Evolutionary conservation across 352 stramenopile species (phyloP), one percentile per base, ranked within the genome.

Genomic region (Phytophthora sp.): DNA sequence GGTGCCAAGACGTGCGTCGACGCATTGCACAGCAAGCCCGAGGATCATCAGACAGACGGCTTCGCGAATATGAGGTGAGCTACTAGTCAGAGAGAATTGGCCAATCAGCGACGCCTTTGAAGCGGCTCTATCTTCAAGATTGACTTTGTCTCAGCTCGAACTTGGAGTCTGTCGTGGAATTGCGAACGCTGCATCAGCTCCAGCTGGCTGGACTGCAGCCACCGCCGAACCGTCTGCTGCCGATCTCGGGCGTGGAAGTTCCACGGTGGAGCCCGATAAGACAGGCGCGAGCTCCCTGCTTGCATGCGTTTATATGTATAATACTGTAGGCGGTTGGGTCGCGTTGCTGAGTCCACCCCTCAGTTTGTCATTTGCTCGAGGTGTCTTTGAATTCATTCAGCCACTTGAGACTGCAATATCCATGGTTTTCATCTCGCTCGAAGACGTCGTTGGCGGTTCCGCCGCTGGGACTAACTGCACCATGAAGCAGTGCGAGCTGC

Each of bases 361-460:
- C 50, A 63, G 21, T 64, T 71, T 58, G 23, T 20, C 24, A 67
- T 66, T 69, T 60, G 39, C 56, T 29, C 18, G 42, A 51, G 2
- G 15, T 45, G 15, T 8, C 13, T 8, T 49, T 41, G 50, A n/a
- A 47, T 57, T 38, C 31, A 61, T 42, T 11, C 13, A 13, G 20
- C 20, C 30, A 6, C 26, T 42, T 60, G 26, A 41, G 46, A 63
- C 31, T 54, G 30, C 39, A 54, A 30, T 15, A 11, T 36, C 11
- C 46, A 93, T 94, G 86, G 84, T 93, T 24, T 94, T 93, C 68
- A 79, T 94, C 44, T 94, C 84, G 56, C 71, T 93, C 9, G 79
- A 91, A 75, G 71, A 80, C 13, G 84, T 91, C 56, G 73, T 86
- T 7, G 71, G 55, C 35, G 62, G 61, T 50, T 50, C 45, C 42